Percentiles rank a stretch among this genome's conserved stretches.
Conservation (phyloP, 2,329 filamentous ascomycete species). For the Pseudogymnoascus sp. region DNA sequence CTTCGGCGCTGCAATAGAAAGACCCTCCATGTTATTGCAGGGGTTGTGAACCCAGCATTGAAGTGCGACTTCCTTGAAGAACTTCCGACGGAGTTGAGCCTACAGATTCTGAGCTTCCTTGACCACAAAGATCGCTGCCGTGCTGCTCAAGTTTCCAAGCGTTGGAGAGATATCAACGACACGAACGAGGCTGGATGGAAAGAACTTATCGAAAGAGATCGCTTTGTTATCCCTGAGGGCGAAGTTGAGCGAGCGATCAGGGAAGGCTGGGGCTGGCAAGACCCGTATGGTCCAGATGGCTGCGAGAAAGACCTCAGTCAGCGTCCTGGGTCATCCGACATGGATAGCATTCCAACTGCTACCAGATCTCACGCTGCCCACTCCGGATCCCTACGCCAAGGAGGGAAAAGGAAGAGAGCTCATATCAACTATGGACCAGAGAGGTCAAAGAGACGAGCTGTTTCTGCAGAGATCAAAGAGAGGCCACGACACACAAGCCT, state of each 20-base stretch:
- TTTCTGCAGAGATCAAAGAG: conserved; percentile 21
- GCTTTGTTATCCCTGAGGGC: conserved; percentile 66
- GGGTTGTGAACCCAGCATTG: conserved; percentile 84
- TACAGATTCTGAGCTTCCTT: conserved; percentile 81
- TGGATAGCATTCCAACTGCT: conserved; percentile 16
- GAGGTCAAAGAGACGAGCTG: conserved; percentile 25
- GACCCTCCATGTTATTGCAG: conserved; percentile 80
- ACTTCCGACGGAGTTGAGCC: conserved; percentile 75
- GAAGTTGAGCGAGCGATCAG: conserved; percentile 79
- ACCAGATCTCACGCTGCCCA: conserved; percentile 11
- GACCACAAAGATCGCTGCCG: conserved; percentile 79
- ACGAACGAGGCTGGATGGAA: conserved; percentile 96
- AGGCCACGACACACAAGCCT: conserved; percentile 18
- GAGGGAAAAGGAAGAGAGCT: conserved; percentile 26
- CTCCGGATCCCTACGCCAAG: neutral
- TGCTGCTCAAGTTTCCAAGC: conserved; percentile 86
- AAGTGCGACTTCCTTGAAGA: conserved; percentile 88
- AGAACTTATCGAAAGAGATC: conserved; percentile 76
- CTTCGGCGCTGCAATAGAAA: conserved; percentile 79
- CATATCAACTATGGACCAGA: conserved; percentile 17
- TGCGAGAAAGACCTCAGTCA: conserved; percentile 73
- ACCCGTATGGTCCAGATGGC: conserved; percentile 64
- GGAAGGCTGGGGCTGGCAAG: conserved; percentile 98
- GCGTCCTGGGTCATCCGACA: conserved; percentile 43
- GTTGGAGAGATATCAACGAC: conserved; percentile 85